These are phyloP conservation scores for Yamadazyma laniorum DNA, from an alignment of 805 yeast species.

Conservation along the genomic window DNA sequence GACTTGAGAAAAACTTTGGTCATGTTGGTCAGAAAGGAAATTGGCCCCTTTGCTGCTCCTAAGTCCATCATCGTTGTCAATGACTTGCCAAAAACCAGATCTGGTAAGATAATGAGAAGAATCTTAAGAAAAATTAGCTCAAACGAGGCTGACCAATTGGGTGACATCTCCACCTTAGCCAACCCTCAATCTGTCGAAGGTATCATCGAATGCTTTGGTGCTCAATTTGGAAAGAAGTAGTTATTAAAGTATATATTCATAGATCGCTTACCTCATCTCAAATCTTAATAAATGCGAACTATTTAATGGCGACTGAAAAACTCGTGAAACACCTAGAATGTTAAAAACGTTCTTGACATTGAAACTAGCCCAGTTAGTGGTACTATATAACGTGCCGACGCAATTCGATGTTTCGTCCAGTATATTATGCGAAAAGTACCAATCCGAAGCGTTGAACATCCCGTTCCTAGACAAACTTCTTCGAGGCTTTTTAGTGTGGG, in stretches of 20 bases:
- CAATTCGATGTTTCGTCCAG: slow-evolving; percentile 51
- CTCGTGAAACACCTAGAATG: too few relatives aligned
- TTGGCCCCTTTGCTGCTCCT: slow-evolving; percentile 87
- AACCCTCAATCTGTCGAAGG: slow-evolving; percentile 73
- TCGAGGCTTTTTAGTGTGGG: slow-evolving; percentile 74
- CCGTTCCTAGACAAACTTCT: slow-evolving; percentile 23
- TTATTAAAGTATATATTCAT: background rate
- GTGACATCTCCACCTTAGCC: slow-evolving; percentile 74
- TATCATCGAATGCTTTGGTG: slow-evolving; percentile 47
- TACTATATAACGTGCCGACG: slow-evolving; percentile 39
- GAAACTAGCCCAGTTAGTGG: slow-evolving; percentile 26
- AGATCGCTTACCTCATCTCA: too few relatives aligned
- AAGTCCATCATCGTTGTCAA: slow-evolving; percentile 67
- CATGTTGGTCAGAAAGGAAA: slow-evolving; percentile 70
- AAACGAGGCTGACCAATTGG: slow-evolving; percentile 76
- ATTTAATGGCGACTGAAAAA: too few relatives aligned
- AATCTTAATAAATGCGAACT: too few relatives aligned
- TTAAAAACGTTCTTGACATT: slow-evolving; percentile 3
- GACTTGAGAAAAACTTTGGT: slow-evolving; percentile 62
- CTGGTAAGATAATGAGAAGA: slow-evolving; percentile 87
- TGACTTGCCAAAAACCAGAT: slow-evolving; percentile 83
- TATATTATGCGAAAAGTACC: slow-evolving; percentile 25
- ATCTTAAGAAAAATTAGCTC: slow-evolving; percentile 74
- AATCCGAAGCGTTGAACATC: background rate
- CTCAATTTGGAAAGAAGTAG: slow-evolving; percentile 43